Percentiles rank a stretch among this genome's conserved stretches.
These are phyloP conservation scores for Thraustochytrium striatum DNA, from an alignment of 352 stramenopile genomes.

Conservation along the genomic window DNA sequence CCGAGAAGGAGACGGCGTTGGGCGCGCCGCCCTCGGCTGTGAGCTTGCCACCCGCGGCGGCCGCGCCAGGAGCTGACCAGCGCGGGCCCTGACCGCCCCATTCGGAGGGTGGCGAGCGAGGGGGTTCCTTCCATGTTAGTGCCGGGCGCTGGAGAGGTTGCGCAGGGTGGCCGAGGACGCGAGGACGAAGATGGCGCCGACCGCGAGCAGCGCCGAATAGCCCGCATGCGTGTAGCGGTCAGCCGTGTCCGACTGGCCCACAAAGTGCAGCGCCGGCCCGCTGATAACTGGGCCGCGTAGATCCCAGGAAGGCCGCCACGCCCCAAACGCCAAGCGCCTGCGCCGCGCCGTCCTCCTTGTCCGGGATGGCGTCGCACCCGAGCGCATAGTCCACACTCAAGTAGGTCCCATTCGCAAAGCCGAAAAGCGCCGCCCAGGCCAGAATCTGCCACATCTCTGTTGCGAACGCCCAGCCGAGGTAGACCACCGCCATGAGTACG, in stretches of 20 bases:
- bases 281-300: conserved; percentile 33
- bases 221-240: conserved; percentile 18
- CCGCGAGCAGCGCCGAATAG: conserved; percentile 40
- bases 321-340: conserved; percentile 47
- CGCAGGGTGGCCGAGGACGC: background rate
- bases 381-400: conserved; percentile 47
- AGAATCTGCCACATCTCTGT: conserved; percentile 16
- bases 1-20: too few species aligned
- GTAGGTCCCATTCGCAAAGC: conserved; percentile 48
- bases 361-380: conserved; percentile 40
- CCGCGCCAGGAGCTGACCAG: too few species aligned
- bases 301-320: conserved; percentile 48
- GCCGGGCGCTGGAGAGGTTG: too few species aligned
- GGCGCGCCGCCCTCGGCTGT: too few species aligned
- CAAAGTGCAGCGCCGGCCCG: conserved; percentile 43
- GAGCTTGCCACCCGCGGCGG: too few species aligned
- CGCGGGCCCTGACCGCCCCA: too few species aligned
- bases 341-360: conserved; percentile 16
- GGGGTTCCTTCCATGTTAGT: too few species aligned
- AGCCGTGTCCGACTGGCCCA: conserved; percentile 11
- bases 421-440: conserved; percentile 36
- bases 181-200: conserved; percentile 23
- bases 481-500: conserved; percentile 34
- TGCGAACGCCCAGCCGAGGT: conserved; percentile 38
- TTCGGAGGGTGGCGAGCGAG: too few species aligned